Evolutionary conservation across 345 rosid genomes (phyloP).

Genomic region (Firmiana major): DNA sequence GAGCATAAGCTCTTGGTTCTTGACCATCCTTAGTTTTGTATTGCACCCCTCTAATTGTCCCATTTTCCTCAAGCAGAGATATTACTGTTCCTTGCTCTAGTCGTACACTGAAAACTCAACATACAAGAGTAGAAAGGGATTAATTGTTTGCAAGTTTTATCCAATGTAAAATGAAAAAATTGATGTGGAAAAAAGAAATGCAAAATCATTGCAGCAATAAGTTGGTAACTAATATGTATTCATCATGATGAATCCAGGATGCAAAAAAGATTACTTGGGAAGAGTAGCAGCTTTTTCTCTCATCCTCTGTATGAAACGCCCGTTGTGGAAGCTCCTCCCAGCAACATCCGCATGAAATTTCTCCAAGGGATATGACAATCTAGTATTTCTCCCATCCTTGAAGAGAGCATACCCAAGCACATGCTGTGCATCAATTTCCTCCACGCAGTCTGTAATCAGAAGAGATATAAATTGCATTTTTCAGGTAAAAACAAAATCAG

Average conservation of each 20-base stretch:
- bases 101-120: conserved; percentile 31
- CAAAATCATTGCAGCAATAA: not conserved
- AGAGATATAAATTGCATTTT: not conserved
- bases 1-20: conserved; percentile 37
- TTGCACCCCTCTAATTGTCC: conserved; percentile 41
- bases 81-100: conserved; percentile 51
- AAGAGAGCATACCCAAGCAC: conserved; percentile 48
- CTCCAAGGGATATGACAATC: conserved; percentile 43
- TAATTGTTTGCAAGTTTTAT: not conserved
- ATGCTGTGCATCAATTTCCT: conserved; percentile 47
- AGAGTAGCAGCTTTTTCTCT: conserved; percentile 43
- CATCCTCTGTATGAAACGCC: conserved; percentile 50
- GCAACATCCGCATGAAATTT: conserved; percentile 36
- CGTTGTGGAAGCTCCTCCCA: conserved; percentile 51
- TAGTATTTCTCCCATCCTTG: conserved; percentile 42
- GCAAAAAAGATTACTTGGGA: conserved; percentile 29
- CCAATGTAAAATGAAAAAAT: not conserved
- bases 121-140: not conserved
- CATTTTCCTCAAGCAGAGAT: conserved; percentile 43
- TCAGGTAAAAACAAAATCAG: not conserved
- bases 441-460: conserved; percentile 39
- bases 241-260: not conserved
- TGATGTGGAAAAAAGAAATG: too few species aligned
- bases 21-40: conserved; percentile 49
- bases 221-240: not conserved